Evolutionary conservation across 805 yeast genomes (phyloP).

Genomic region (Grigorovia humatica): DNA sequence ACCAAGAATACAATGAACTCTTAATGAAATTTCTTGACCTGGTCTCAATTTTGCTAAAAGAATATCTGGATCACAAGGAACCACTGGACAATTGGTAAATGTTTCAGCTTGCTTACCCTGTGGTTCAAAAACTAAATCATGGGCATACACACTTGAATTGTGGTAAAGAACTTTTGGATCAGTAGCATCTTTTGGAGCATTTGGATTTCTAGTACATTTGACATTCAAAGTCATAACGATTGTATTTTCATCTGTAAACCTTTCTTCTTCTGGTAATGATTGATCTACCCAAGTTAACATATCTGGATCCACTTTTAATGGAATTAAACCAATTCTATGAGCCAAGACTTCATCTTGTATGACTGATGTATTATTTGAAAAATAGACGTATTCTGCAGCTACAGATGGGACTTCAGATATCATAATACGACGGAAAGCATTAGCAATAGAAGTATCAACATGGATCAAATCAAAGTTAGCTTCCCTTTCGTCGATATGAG

Average conservation of each 20-base stretch:
- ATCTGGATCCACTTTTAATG: conserved; percentile 88
- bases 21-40: conserved; percentile 86
- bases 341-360: conserved; percentile 96
- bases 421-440: conserved; percentile 96
- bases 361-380: conserved; percentile 91
- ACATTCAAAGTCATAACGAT: conserved; percentile 74
- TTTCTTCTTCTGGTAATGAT: conserved; percentile 50
- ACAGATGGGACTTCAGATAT: conserved; percentile 92
- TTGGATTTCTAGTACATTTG: conserved; percentile 74
- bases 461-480: conserved; percentile 83
- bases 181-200: conserved; percentile 66
- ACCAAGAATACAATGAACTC: conserved; percentile 87
- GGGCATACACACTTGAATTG: conserved; percentile 81
- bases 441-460: conserved; percentile 85
- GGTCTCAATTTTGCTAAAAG: conserved; percentile 88
- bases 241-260: conserved; percentile 81
- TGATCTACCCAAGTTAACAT: conserved; percentile 72
- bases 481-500: conserved; percentile 52
- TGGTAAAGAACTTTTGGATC: conserved; percentile 77
- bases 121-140: conserved; percentile 81
- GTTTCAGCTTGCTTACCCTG: conserved; percentile 75
- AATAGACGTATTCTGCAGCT: conserved; percentile 85
- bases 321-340: conserved; percentile 87
- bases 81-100: conserved; percentile 58
- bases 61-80: conserved; percentile 79